phyloP scores from a whole-genome alignment of 2,329 filamentous ascomycete genomes.

The Talaromyces sp. region DNA sequence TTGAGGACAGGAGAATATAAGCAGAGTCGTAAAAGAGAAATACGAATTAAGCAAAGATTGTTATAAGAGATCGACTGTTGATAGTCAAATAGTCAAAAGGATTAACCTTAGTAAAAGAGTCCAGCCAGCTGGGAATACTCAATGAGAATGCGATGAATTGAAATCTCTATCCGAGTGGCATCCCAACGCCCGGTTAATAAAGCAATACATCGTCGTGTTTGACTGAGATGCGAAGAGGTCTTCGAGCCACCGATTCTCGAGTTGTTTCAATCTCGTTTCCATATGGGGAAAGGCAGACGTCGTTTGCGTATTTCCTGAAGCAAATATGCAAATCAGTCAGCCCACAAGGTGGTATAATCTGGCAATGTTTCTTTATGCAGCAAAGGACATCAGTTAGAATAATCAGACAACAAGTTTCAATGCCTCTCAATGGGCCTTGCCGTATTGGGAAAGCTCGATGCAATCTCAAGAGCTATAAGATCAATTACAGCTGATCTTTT shows the following conservation, averaged over 20 bases:
- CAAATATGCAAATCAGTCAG: background rate
- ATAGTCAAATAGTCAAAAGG: background rate
- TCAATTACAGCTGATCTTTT: background rate
- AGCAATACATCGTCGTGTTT: background rate
- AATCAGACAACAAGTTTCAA: background rate
- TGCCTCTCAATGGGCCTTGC: background rate
- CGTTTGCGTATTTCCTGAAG: background rate
- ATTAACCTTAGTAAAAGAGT: background rate
- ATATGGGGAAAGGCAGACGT: background rate
- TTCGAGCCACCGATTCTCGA: background rate
- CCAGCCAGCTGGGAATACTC: background rate
- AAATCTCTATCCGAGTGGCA: background rate
- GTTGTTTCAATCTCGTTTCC: background rate
- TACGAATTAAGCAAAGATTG: background rate
- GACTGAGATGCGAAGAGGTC: background rate
- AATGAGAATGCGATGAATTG: background rate
- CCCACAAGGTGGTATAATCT: background rate
- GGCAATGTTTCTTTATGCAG: background rate
- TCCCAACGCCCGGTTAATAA: background rate
- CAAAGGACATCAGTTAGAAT: background rate
- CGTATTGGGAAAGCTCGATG: background rate
- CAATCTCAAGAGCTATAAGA: background rate
- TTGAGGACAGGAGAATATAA: background rate
- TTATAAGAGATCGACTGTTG: background rate
- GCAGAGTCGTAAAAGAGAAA: background rate